phyloP scores from a whole-genome alignment of 306 rosid species.

The Sicyos edulis region DNA sequence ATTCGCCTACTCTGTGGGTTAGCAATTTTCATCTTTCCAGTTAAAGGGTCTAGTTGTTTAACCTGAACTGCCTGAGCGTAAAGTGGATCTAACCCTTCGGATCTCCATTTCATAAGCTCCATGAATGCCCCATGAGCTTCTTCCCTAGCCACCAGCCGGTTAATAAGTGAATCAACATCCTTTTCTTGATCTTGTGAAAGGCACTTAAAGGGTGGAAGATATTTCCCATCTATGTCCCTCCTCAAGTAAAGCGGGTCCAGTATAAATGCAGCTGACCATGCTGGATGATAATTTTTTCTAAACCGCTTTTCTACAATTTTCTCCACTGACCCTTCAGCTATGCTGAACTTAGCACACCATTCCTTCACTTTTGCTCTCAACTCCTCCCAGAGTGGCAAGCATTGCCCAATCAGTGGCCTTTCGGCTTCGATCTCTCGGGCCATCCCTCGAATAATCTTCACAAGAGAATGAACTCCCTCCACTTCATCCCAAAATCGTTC shows the following conservation, averaged over 20 bases:
- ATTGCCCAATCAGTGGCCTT: constrained; percentile 80
- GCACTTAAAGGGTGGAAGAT: constrained; percentile 88
- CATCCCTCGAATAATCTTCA: constrained; percentile 60
- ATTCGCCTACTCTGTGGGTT: constrained; percentile 83
- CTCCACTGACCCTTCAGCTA: constrained; percentile 60
- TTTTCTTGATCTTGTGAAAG: constrained; percentile 81
- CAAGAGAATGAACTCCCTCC: constrained; percentile 79
- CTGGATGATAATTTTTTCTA: constrained; percentile 78
- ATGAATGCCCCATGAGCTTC: constrained; percentile 91
- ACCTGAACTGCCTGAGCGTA: constrained; percentile 98
- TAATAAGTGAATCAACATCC: constrained; percentile 84
- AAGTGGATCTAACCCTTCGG: constrained; percentile 93
- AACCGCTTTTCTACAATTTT: constrained; percentile 68
- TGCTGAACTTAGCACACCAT: constrained; percentile 69
- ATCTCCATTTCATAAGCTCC: constrained; percentile 98
- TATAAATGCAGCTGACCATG: constrained; percentile 93
- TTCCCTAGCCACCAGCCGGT: constrained; percentile 67
- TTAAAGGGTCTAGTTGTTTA: constrained; percentile 70
- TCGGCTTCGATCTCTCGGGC: constrained; percentile 77
- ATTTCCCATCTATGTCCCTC: constrained; percentile 75
- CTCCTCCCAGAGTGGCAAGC: constrained; percentile 94
- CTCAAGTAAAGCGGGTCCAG: constrained; percentile 91
- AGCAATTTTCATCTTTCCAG: constrained; percentile 91
- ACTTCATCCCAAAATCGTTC: constrained; percentile 79
- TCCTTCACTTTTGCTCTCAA: constrained; percentile 68